phyloP scores from a whole-genome alignment of 768 basidiomycete genomes.

The Lactifluus pinguis region DNA sequence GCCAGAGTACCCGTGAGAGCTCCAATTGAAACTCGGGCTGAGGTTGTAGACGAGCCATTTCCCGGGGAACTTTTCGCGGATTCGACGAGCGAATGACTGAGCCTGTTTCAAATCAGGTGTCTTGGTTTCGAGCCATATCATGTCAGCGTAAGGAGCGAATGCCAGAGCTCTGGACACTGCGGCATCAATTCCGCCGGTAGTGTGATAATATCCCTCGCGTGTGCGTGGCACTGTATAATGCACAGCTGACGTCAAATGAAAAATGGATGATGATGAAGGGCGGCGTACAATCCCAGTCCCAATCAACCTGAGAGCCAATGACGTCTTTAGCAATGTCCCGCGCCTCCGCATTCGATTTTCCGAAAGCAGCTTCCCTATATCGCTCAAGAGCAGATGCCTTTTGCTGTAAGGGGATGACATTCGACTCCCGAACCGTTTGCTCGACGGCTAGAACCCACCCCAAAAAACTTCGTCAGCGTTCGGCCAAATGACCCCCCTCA shows the following conservation, averaged over 20 bases:
- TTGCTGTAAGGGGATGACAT: conserved; percentile 31
- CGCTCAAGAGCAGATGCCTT: conserved; percentile 48
- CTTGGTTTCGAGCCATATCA: conserved; percentile 91
- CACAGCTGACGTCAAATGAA: not conserved
- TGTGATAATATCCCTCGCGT: conserved; percentile 87
- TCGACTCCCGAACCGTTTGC: conserved; percentile 43
- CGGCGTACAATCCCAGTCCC: conserved; percentile 82
- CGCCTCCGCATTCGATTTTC: conserved; percentile 66
- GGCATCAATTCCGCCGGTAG: conserved; percentile 68
- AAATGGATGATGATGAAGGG: not conserved
- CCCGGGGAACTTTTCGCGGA: conserved; percentile 60
- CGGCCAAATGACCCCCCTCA: not conserved
- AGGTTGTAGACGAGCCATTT: conserved; percentile 93
- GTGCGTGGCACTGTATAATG: conserved; percentile 62
- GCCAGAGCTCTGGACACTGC: conserved; percentile 74
- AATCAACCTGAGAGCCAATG: conserved; percentile 59
- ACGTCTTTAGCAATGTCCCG: conserved; percentile 67
- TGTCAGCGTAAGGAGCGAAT: conserved; percentile 81
- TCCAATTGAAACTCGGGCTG: conserved; percentile 92
- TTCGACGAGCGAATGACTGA: conserved; percentile 63
- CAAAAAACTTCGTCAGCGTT: too few relatives aligned
- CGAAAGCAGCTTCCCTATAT: conserved; percentile 48
- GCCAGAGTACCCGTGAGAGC: conserved; percentile 71
- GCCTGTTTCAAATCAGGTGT: conserved; percentile 78
- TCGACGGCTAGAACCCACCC: conserved; percentile 41